Evolutionary conservation across 2,329 filamentous ascomycete genomes (phyloP).

Genomic region (Herpotrichia juniperi): DNA sequence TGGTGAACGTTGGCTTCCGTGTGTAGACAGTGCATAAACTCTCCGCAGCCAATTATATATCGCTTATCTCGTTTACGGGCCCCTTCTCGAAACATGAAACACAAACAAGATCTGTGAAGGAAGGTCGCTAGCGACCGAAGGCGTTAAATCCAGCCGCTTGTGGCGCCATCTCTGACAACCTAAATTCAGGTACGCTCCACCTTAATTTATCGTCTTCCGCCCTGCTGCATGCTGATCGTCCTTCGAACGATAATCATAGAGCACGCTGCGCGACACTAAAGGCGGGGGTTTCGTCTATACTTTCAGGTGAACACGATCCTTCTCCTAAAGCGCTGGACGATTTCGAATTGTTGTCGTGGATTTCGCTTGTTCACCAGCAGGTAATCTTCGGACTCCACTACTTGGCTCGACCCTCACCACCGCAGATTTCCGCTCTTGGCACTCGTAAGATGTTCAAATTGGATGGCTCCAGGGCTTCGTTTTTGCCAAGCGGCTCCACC

Average conservation of each 20-base stretch:
- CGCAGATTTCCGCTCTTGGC: background rate
- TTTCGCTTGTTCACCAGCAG: background rate
- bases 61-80: constrained; percentile 4
- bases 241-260: constrained; percentile 7
- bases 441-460: constrained; percentile 5
- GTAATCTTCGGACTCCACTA: background rate
- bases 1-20: constrained; percentile 23
- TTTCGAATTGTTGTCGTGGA: background rate
- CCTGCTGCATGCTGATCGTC: constrained; percentile 7
- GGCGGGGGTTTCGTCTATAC: constrained; percentile 2
- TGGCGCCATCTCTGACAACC: constrained; percentile 34
- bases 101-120: constrained; percentile 21
- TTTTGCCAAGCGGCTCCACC: constrained; percentile 20
- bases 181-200: constrained; percentile 34
- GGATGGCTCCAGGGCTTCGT: constrained; percentile 10
- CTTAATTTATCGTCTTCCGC: constrained; percentile 29
- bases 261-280: constrained; percentile 15
- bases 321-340: background rate
- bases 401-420: background rate
- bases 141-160: constrained; percentile 28
- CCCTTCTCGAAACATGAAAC: constrained; percentile 38
- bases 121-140: constrained; percentile 19
- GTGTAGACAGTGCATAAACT: constrained; percentile 25
- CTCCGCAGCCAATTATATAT: constrained; percentile 29
- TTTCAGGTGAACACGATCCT: background rate